Evolutionary conservation across 805 yeast genomes (phyloP), one percentile per base, ranked within the genome.

Genomic region (Wickerhamomyces subpelliculosus): DNA sequence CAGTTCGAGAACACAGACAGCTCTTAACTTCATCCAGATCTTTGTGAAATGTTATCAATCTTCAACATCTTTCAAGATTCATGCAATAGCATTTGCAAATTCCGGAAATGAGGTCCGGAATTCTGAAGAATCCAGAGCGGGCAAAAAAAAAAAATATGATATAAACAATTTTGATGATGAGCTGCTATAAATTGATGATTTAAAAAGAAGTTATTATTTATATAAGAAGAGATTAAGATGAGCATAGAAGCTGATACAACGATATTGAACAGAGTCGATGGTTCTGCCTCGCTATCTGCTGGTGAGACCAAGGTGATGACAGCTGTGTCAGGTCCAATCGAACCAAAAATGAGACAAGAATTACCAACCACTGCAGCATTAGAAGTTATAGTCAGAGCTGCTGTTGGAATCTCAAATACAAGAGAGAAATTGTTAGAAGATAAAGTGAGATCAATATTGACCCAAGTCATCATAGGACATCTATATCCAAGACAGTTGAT

Each of bases 291-390:
- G 19, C 65, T 79, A 40, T 55, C 61, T 13, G 55, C 62, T n/a
- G 75, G 72, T 2, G 57, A 58, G 14, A 75, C 83, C 1, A 73
- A 73, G 40, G 78, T 84, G 3, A 61, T 89, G 3, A 76, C 81
- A 31, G 78, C 96, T 0, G 89, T 90, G 1, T 73, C 89, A 1
- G 98, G 98, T 0, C 98, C 98, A 0, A 72, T 90, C 23, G 97
- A 90, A 52, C 80, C 86, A 10, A 82, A 80, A 55, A 61, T 76
- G 12, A 73, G 90, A 48, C 95, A 88, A 54, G 97, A 90, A 56
- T 59, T 80, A 25, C 96, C 97, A 10, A 80, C 84, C 13, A 66
- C 70, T 32, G 81, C 90, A 13, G 78, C 85, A 14, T 57, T 93
- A 14, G 96, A 88, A 57, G 72, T 93, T 8, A 73, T 77, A 17